Evolutionary conservation across 106 monocot species (phyloP).

Genomic region (Alisma plantagoaquatica): DNA sequence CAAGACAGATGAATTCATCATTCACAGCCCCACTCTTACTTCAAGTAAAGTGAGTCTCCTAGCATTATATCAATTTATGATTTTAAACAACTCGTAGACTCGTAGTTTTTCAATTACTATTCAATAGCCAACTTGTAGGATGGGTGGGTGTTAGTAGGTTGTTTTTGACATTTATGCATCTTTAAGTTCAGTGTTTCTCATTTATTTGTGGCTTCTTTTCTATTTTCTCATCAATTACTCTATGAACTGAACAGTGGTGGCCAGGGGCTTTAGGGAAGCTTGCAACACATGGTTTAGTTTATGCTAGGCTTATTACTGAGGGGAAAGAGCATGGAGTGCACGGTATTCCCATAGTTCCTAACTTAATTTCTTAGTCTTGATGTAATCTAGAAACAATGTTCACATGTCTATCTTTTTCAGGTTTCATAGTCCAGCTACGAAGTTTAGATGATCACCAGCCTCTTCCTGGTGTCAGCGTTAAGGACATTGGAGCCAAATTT

Average conservation of each 20-base stretch:
- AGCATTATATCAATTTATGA: neutral
- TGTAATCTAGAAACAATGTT: neutral
- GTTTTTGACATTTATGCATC: no score
- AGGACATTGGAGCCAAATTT: constrained; percentile 96
- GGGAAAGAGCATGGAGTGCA: constrained; percentile 81
- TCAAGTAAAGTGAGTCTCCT: constrained; percentile 71
- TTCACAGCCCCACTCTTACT: constrained; percentile 92
- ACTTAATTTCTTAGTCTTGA: neutral
- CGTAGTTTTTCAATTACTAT: neutral
- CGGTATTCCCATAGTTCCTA: constrained; percentile 32
- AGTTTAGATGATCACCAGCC: constrained; percentile 91
- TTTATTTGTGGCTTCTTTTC: no score
- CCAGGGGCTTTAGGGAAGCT: constrained; percentile 94
- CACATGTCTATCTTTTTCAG: constrained; percentile 19
- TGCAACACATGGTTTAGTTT: constrained; percentile 91
- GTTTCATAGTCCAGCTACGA: constrained; percentile 94
- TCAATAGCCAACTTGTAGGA: neutral
- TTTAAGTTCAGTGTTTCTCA: no score
- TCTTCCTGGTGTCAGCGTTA: constrained; percentile 85
- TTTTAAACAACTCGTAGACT: neutral
- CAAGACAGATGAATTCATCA: constrained; percentile 88
- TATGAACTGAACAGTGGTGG: constrained; percentile 64
- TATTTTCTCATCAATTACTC: neutral
- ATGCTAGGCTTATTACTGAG: constrained; percentile 73
- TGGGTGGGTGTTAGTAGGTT: no score